These are phyloP conservation scores for Saccharomyces hybrid DNA, from an alignment of 1,139 yeast species.

Conservation along the genomic window DNA sequence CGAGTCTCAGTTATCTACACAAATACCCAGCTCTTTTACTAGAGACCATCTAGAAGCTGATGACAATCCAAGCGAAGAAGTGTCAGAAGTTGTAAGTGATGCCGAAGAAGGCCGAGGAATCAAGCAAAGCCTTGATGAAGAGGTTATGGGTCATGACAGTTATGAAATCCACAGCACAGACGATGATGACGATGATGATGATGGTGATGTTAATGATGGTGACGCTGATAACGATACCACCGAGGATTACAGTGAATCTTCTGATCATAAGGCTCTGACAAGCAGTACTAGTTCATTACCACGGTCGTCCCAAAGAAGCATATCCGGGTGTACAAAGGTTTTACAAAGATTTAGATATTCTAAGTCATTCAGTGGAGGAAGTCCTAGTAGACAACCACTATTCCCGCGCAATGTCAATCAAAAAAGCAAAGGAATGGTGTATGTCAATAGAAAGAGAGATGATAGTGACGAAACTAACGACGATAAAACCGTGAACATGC, in stretches of 20 bases:
- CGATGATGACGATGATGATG: not conserved
- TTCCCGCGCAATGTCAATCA: slow-evolving; percentile 3
- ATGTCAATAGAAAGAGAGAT: slow-evolving; percentile 4
- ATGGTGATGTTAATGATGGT: not conserved
- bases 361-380: not conserved
- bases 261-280: not conserved
- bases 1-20: slow-evolving; percentile 24
- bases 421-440: slow-evolving; percentile 10
- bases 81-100: not conserved
- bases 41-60: slow-evolving; percentile 24
- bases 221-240: not conserved
- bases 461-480: not conserved
- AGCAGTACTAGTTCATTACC: slow-evolving; percentile 1
- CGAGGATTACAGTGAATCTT: not conserved
- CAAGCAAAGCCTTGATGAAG: not conserved
- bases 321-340: slow-evolving; percentile 3
- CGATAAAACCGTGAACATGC: not conserved
- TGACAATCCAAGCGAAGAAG: not conserved
- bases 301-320: slow-evolving; percentile 3
- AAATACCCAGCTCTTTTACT: slow-evolving; percentile 34
- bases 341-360: slow-evolving; percentile 15
- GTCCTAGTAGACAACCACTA: not conserved
- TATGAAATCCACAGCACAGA: not conserved
- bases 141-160: not conserved
- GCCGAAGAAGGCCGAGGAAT: slow-evolving; percentile 25